A percentile compares a stretch with the other conserved stretches of the same genome.
phyloP scores from a whole-genome alignment of 495 filamentous ascomycete species.

The Cercophora newfieldiana region DNA sequence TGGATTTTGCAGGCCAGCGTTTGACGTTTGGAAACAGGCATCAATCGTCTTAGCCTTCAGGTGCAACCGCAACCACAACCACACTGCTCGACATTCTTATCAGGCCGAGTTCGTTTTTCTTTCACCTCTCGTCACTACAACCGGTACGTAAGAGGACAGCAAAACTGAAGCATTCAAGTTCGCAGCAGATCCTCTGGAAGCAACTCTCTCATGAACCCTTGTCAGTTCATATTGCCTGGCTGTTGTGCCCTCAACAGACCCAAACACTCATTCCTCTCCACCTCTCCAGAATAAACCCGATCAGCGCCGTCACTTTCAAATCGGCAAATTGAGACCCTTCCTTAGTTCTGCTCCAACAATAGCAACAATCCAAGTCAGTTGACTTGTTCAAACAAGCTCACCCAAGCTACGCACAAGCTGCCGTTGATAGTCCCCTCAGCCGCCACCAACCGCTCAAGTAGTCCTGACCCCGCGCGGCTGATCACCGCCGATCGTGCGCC shows the following conservation, averaged over 20 bases:
- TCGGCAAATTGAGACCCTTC: not conserved
- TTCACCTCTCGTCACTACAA: too few species aligned
- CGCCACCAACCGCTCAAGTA: too few species aligned
- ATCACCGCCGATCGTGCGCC: not conserved
- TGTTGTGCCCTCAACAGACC: too few species aligned
- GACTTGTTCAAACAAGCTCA: not conserved
- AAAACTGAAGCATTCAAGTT: too few species aligned
- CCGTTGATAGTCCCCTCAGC: not conserved
- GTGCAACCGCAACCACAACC: not conserved
- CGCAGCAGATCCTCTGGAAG: too few species aligned
- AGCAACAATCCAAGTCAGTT: not conserved
- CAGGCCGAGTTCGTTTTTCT: too few species aligned
- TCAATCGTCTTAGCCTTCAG: not conserved
- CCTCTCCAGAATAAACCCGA: too few species aligned
- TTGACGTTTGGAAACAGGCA: not conserved
- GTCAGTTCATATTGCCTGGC: too few species aligned
- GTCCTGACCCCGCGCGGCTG: not conserved
- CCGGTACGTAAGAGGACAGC: too few species aligned
- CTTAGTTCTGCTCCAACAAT: not conserved
- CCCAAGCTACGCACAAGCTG: too few species aligned
- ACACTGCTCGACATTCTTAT: not conserved
- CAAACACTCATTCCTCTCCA: too few species aligned
- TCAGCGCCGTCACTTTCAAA: not conserved
- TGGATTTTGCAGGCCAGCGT: not conserved
- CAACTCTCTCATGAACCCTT: too few species aligned